A percentile compares a stretch with the other conserved stretches of the same genome.
Evolutionary conservation across 2,329 filamentous ascomycete species (phyloP).

Genomic region (Apiospora rasikravindrae): DNA sequence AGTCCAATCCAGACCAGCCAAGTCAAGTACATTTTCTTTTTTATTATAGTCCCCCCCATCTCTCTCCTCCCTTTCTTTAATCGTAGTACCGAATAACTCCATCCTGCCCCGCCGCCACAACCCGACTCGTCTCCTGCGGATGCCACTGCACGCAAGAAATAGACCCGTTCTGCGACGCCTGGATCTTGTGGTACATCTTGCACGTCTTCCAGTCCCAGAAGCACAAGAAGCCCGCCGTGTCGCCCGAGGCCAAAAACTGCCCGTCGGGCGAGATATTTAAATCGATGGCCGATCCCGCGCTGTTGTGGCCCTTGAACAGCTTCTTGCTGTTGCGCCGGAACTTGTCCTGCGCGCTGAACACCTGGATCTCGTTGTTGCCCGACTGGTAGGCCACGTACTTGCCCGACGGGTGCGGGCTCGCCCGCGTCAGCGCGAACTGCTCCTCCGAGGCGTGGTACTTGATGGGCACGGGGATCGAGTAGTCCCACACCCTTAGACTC

Average conservation of each 20-base stretch:
- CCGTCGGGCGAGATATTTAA: constrained; percentile 89
- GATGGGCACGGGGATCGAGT: constrained; percentile 96
- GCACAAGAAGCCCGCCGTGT: constrained; percentile 86
- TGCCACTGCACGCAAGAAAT: constrained; percentile 94
- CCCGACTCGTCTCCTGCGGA: constrained; percentile 95
- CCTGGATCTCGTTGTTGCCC: constrained; percentile 94
- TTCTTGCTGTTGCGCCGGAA: constrained; percentile 99
- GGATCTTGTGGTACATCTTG: constrained; percentile 98
- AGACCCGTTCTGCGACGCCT: constrained; percentile 75
- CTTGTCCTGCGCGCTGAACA: constrained; percentile 92
- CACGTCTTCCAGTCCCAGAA: constrained; percentile 99
- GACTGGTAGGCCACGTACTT: constrained; percentile 96
- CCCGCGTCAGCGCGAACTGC: constrained; percentile 95
- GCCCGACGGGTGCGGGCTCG: constrained; percentile 82
- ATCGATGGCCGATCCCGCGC: constrained; percentile 90
- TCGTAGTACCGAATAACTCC: constrained; percentile 94
- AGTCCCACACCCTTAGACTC: constrained; percentile 95
- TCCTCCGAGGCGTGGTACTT: constrained; percentile 97
- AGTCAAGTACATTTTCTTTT: background rate
- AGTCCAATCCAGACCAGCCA: background rate
- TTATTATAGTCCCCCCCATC: background rate
- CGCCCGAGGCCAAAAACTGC: constrained; percentile 86
- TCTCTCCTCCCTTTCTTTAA: constrained; percentile 47
- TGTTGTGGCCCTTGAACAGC: constrained; percentile 94
- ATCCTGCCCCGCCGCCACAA: constrained; percentile 87